Base-by-base conservation (phyloP, 2,329 filamentous ascomycete species). In the Sordariomycetes sp. region DNA sequence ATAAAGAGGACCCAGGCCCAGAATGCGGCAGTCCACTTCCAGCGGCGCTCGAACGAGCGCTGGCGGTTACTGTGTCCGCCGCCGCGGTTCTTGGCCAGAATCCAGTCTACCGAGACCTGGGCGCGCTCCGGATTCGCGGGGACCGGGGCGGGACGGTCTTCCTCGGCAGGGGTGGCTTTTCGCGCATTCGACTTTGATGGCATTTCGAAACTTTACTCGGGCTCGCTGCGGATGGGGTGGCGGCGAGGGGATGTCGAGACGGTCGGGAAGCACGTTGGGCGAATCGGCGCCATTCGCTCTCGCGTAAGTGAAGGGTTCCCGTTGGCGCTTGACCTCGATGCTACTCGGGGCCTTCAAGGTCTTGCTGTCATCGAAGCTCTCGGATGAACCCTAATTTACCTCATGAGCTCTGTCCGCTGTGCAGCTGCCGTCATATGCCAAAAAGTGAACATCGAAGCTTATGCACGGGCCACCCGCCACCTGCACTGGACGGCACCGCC, bases 1-100 rank as follows among this genome's bases (percentile, higher is more conserved):
- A 96, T 79, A 62, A 72, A 81, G 68, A 89, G 72, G 67, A 91
- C 73, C 76, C 85, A 84, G 45, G 76, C 67, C 75, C 89, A 89
- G 68, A 91, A 89, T 42, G 76, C 80, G 36, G 84, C 72, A 1
- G 79, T 76, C 80, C 80, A 83, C 60, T 71, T 69, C 74, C 76
- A 81, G 36, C 78, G 74, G 52, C 69, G 67, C 67, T 80, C 76
- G 65, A 78, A 82, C 22, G 60, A 57, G 36, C 48, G 54, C 28
- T 35, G 55, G 34, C 55, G 55, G 1, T n/a, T 42, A 17, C 10
- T 10, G 22, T 56, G 48, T 17, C 34, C 34, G 10, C 28, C 32
- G 45, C 55, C 42, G 22, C 50, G 28, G n/a, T 56, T 56, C 34
- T 56, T 56, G 10, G 24, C 28, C 28, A 56, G 48, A 24, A 56